Conservation (phyloP, 2,329 filamentous ascomycete species). For the Dactylellina leptospora region DNA sequence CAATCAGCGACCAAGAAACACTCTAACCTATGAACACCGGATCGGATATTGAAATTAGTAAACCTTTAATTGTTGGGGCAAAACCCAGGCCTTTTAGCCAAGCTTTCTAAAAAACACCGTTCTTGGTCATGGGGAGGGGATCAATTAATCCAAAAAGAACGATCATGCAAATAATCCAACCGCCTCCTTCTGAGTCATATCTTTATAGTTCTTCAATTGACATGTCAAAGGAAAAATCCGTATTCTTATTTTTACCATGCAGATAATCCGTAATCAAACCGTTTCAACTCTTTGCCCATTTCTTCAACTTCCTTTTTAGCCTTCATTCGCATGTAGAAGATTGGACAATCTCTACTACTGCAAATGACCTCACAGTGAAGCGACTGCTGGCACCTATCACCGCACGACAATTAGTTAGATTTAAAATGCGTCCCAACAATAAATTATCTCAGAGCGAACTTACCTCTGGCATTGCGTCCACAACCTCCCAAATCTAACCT, state of each 20-base stretch:
- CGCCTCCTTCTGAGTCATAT: too few species aligned
- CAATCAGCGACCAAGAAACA: too few species aligned
- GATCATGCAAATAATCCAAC: too few species aligned
- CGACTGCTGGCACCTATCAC: slow-evolving; percentile 94
- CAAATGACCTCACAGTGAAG: slow-evolving; percentile 99
- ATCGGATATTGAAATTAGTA: too few species aligned
- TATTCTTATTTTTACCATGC: slow-evolving; percentile 66
- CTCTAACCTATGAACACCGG: too few species aligned
- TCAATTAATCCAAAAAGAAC: too few species aligned
- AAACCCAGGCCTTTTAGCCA: too few species aligned
- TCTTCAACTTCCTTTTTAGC: slow-evolving; percentile 99
- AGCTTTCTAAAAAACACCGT: too few species aligned
- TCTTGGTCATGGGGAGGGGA: too few species aligned
- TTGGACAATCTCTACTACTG: slow-evolving; percentile 93
- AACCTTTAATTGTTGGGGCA: too few species aligned
- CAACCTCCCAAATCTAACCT: slow-evolving; percentile 87
- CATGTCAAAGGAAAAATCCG: background rate
- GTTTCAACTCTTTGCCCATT: slow-evolving; percentile 83
- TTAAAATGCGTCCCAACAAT: slow-evolving; percentile 78
- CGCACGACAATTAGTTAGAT: slow-evolving; percentile 98
- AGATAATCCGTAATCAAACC: slow-evolving; percentile 87
- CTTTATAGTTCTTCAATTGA: background rate
- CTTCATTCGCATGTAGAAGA: slow-evolving; percentile 99
- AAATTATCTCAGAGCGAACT: slow-evolving; percentile 84
- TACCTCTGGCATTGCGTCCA: slow-evolving; percentile 95